These are phyloP conservation scores for Cutaneotrichosporon cavernicola DNA, from an alignment of 1,284 basidiomycete species.

Conservation along the genomic window DNA sequence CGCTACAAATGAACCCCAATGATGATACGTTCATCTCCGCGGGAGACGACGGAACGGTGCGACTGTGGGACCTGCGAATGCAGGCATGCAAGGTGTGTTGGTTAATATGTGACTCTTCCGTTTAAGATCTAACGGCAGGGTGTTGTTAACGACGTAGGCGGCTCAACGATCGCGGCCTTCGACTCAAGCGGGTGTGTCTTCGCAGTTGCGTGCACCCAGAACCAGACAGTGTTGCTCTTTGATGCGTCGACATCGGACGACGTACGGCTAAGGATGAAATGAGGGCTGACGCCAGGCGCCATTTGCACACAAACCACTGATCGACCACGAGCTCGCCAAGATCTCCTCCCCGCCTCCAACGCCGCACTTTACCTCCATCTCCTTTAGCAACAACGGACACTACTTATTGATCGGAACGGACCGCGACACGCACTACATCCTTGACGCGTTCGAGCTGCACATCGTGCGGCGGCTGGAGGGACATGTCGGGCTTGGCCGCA, in stretches of 20 bases:
- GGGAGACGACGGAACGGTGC: slow-evolving; percentile 90
- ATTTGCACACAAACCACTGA: slow-evolving; percentile 72
- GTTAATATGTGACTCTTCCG: background rate
- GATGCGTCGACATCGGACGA: slow-evolving; percentile 86
- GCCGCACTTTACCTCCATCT: slow-evolving; percentile 85
- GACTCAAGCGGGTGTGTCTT: slow-evolving; percentile 88
- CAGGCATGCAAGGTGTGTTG: slow-evolving; percentile 63
- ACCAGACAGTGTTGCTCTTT: slow-evolving; percentile 77
- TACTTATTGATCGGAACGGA: slow-evolving; percentile 90
- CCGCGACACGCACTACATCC: slow-evolving; percentile 84
- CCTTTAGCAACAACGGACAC: slow-evolving; percentile 86
- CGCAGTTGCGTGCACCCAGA: slow-evolving; percentile 84
- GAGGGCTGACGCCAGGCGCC: slow-evolving; percentile 59
- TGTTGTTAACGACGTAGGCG: slow-evolving; percentile 57
- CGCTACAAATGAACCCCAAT: slow-evolving; percentile 85
- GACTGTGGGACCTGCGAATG: slow-evolving; percentile 89
- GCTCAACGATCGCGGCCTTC: slow-evolving; percentile 80
- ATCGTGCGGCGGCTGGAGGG: slow-evolving; percentile 80
- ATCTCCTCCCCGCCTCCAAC: slow-evolving; percentile 79
- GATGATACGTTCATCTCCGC: slow-evolving; percentile 96
- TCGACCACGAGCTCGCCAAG: slow-evolving; percentile 70
- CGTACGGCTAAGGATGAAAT: slow-evolving; percentile 33
- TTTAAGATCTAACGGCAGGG: slow-evolving; percentile 43
- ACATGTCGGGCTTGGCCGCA: slow-evolving; percentile 73
- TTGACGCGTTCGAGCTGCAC: slow-evolving; percentile 82